These are phyloP conservation scores for Waltergamsia citrina DNA, from an alignment of 2,329 filamentous ascomycete species.

Conservation along the genomic window DNA sequence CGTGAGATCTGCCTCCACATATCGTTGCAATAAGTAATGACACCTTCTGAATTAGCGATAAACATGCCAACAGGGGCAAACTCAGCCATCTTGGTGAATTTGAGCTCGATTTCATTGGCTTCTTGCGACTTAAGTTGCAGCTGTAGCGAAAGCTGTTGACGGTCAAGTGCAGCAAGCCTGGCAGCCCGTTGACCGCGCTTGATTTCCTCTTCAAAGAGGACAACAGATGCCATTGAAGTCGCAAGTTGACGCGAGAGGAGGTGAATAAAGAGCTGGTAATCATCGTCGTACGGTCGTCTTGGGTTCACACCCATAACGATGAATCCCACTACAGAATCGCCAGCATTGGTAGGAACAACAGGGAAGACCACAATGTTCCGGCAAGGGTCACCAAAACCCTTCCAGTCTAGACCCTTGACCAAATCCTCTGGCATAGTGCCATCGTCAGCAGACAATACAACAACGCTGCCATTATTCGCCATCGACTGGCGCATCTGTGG, in stretches of 20 bases:
- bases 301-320: constrained; percentile 73
- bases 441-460: constrained; percentile 58
- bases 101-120: constrained; percentile 60
- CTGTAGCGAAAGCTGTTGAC: constrained; percentile 68
- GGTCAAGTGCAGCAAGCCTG: constrained; percentile 64
- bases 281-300: constrained; percentile 67
- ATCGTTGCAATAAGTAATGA: constrained; percentile 73
- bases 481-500: constrained; percentile 71
- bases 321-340: constrained; percentile 67
- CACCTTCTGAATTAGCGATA: constrained; percentile 63
- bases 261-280: constrained; percentile 70
- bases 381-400: constrained; percentile 63
- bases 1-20: constrained; percentile 67
- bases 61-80: constrained; percentile 80
- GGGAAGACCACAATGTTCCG: constrained; percentile 67
- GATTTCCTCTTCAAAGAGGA: constrained; percentile 78
- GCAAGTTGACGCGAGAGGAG: constrained; percentile 66
- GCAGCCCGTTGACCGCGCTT: constrained; percentile 64
- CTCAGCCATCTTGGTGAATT: constrained; percentile 77
- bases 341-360: constrained; percentile 63
- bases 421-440: constrained; percentile 56
- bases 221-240: constrained; percentile 72
- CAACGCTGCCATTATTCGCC: constrained; percentile 50
- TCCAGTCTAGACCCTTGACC: constrained; percentile 57
- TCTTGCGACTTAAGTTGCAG: constrained; percentile 56